These are phyloP conservation scores for Streptanthus diversifolius DNA, from an alignment of 345 rosid genomes.

Conservation along the genomic window DNA sequence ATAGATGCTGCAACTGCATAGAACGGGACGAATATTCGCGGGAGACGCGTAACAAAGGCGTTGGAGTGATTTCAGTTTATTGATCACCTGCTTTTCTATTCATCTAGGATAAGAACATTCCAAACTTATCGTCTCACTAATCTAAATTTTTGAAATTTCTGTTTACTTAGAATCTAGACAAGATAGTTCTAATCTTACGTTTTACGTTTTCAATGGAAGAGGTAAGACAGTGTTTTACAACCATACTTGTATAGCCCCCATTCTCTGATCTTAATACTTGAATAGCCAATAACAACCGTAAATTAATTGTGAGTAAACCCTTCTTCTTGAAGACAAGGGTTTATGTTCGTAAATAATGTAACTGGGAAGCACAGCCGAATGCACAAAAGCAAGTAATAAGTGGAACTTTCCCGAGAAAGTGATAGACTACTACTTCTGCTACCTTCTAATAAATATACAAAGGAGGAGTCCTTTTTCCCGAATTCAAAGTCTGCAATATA, in stretches of 20 bases:
- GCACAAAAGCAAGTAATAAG: constrained; percentile 5
- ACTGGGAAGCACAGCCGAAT: constrained; percentile 9
- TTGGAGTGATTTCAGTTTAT: no score
- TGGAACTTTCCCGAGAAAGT: not conserved
- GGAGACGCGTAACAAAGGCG: no score
- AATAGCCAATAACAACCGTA: not conserved
- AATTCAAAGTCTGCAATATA: not conserved
- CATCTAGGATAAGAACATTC: no score
- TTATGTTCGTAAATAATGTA: not conserved
- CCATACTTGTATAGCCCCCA: not conserved
- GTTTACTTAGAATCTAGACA: not conserved
- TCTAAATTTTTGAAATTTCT: not conserved
- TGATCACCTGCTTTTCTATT: no score
- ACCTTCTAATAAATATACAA: constrained; percentile 27
- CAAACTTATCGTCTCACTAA: not conserved
- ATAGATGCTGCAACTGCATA: no score
- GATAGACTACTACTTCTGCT: not conserved
- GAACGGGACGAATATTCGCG: no score
- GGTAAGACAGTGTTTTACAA: not conserved
- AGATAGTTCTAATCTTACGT: not conserved
- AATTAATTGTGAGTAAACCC: not conserved
- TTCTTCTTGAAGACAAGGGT: not conserved
- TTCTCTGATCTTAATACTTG: not conserved
- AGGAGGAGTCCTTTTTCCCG: not conserved
- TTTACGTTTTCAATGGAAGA: not conserved